Evolutionary conservation across 1,284 basidiomycete genomes (phyloP), one percentile per base, ranked within the genome.

Genomic region (Tilletia walkeri): DNA sequence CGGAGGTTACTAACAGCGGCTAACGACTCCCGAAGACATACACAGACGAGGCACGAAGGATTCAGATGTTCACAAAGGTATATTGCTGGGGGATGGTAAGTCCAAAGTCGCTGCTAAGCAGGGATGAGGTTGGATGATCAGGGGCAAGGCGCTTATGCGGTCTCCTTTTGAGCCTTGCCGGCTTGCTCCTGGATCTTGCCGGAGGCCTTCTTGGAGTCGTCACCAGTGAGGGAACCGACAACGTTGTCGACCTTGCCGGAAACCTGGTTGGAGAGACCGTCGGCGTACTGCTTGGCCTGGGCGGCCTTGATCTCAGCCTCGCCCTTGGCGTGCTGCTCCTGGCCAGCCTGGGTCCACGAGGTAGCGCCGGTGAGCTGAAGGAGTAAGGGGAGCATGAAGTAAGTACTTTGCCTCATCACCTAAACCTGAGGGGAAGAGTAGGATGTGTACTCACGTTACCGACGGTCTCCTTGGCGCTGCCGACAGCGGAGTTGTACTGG

Each of bases 261-360:
- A 38, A 80, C 73, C 74, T 77, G 77, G 74, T 80, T 76, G 66
- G 72, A 73, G 69, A 74, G 67, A 45, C 79, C 79, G 74, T 80
- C 79, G 65, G 77, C 76, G 74, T 80, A 79, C 34, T 67, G 74
- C 75, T 79, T 75, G 66, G 78, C 73, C 69, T 76, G 65, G 54
- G 78, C 78, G 54, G 78, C 76, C 75, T 78, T 79, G 69, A 71
- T 68, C 74, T 79, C 78, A 39, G 69, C 54, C 71, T 78, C 78
- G 56, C 78, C 78, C 75, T 78, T 63, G 65, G 78, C 77, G 72
- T 78, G 78, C 70, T 74, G 71, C 76, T 80, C 72, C 76, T 79
- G 78, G 59, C 79, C 79, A 69, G 72, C 65, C 53, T 70, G 50
- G 70, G 77, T 72, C 79, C 77, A 79, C 14, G 76, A 73, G 5